Evolutionary conservation across 495 filamentous ascomycete genomes (phyloP), one percentile per base, ranked within the genome.

Genomic region (Evernia prunastri): DNA sequence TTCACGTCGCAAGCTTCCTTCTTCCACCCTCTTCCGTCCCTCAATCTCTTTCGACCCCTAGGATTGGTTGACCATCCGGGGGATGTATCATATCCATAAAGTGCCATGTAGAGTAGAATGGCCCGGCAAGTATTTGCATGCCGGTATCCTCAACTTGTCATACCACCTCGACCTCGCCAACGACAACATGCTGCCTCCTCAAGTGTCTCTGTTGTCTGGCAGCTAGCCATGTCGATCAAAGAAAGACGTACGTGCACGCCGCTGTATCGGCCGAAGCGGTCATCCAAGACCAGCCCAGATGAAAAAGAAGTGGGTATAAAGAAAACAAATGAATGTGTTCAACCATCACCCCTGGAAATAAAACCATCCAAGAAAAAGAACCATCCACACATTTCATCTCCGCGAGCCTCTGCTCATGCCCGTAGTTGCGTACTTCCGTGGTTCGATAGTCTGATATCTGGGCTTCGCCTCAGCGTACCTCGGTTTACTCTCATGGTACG

Each of bases 221-320:
- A 15, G 29, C 33, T 20, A 47, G 47, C 49, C 9, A 15, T 39
- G 58, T 33, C 47, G 33, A 61, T 68, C 31, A 59, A 29, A n/a
- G 37, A 58, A 56, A n/a, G 60, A 63, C 51, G 43, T 33, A 18
- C 29, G 23, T 63, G 35, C 35, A 58, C 33, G 66, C 66, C 62
- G 58, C 43, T 33, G 65, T 42, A 18, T 54, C 49, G 66, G 63
- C 61, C 54, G 35, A n/a, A 60, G 60, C 39, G 53, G 40, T 60
- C 65, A 65, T 23, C 58, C 62, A 61, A 68, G 66, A 68, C 66
- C 63, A 65, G 66, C 63, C 63, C 63, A 61, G 66, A 68, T 65
- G 40, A 61, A 54, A 36, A 61, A 54, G 42, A 61, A 59, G 27
- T n/a, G 37, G 39, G 43, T 36, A 25, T 66, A 31, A 59, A 33